These are phyloP conservation scores for Candolleomyces efflorescens DNA, from an alignment of 768 basidiomycete genomes.

Conservation along the genomic window DNA sequence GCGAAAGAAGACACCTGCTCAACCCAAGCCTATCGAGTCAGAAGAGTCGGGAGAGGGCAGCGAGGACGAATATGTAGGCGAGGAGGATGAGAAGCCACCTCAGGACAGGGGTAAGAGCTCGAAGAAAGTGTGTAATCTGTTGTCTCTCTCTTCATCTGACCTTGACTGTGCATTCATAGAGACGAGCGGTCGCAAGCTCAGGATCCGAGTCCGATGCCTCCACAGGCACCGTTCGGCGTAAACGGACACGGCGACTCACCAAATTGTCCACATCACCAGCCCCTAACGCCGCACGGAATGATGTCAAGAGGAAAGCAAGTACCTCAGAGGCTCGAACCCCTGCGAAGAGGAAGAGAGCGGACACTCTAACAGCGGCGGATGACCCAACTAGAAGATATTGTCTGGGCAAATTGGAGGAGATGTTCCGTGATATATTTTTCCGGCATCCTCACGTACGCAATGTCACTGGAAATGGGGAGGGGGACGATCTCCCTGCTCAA, in stretches of 20 bases:
- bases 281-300: constrained; percentile 19
- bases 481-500: not conserved
- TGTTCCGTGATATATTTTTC: constrained; percentile 67
- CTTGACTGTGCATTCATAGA: not conserved
- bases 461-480: constrained; percentile 16
- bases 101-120: constrained; percentile 37
- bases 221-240: constrained; percentile 1
- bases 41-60: constrained; percentile 53
- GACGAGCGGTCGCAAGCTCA: constrained; percentile 15
- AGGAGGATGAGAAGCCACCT: constrained; percentile 31
- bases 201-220: constrained; percentile 27
- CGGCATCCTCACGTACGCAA: constrained; percentile 56
- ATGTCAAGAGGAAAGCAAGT: constrained; percentile 56
- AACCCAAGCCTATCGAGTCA: constrained; percentile 12
- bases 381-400: constrained; percentile 81
- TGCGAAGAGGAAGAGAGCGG: constrained; percentile 15
- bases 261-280: constrained; percentile 27
- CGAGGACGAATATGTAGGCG: constrained; percentile 71
- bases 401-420: constrained; percentile 66
- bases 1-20: constrained; percentile 21
- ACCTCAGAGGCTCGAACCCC: constrained; percentile 20
- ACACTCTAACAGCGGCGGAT: constrained; percentile 38
- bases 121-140: constrained; percentile 8
- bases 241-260: constrained; percentile 23
- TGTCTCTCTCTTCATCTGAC: not conserved